Base-by-base conservation (phyloP, 2,329 filamentous ascomycete species). In the Fusarium albosuccineum region DNA sequence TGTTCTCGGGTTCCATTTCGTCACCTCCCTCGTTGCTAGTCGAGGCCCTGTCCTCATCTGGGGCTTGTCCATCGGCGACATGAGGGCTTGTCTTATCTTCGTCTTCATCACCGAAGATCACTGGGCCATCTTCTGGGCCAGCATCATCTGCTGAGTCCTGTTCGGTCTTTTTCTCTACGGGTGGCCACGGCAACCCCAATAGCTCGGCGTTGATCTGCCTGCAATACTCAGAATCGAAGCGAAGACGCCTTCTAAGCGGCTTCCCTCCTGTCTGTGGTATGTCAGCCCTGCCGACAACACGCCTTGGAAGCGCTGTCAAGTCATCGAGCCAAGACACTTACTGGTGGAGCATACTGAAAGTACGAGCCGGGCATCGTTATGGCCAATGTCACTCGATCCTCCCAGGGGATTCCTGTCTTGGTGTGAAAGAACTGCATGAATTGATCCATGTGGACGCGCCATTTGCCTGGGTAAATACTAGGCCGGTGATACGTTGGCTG, bases 381-480 rank as follows among this genome's bases (percentile, higher is more conserved):
- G 33, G 76, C 72, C 48, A 73, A 73, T 6, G 76, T 55, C 1
- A 86, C 74, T 13, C 87, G 81, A 42, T 88, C 78, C n/a, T 85
- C 80, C 90, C 90, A 92, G 2, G 79, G 73, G 9, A 88, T 78
- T 0, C 86, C 86, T 0, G 88, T 88, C 74, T 87, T 87, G 8
- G 79, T 77, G 10, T 74, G 75, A 73, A 92, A 92, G 67, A 89
- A 88, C 0, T 76, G 67, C 60, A 80, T 81, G 73, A 92, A 92
- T 1, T 78, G 76, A 0, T 66, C 64, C 60, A 87, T 81, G 27
- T 88, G 86, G 2, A 62, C 53, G 3, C 72, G 52, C 72, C 86
- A 84, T 3, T 73, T 66, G 1, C 79, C 76, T 0, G 81, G 75
- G 3, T 77, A 76, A 3, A 75, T 59, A 65, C 79, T 83, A 0